A percentile compares a stretch with the other conserved stretches of the same genome.
Conservation (phyloP, 192 early-diverging fungal species). For the Rhizophagus clarus region DNA sequence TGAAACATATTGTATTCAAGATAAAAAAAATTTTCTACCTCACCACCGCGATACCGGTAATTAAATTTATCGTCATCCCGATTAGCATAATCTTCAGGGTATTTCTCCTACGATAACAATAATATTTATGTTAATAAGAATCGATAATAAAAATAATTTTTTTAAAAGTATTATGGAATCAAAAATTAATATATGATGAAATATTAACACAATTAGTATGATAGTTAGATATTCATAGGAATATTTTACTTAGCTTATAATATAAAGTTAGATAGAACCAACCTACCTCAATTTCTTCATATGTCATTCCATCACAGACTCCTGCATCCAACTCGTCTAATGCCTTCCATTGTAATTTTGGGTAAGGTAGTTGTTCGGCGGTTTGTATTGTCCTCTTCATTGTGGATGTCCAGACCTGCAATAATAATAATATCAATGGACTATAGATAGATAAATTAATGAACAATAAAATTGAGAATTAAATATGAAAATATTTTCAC, state of each 20-base stretch:
- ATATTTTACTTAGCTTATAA: too few species aligned
- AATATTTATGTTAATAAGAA: too few species aligned
- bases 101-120: conserved; percentile 53
- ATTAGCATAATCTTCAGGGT: conserved; percentile 92
- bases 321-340: conserved; percentile 98
- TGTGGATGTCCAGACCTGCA: conserved; percentile 93
- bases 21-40: conserved; percentile 35
- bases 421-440: not conserved
- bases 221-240: too few species aligned
- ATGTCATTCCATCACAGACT: conserved; percentile 97
- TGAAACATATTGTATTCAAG: not conserved
- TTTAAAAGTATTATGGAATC: not conserved
- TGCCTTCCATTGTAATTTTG: conserved; percentile 95
- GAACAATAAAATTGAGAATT: not conserved
- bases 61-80: conserved; percentile 97
- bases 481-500: conserved; percentile 18
- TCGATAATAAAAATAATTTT: not conserved
- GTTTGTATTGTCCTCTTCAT: conserved; percentile 93
- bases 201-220: too few species aligned
- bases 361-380: conserved; percentile 73
- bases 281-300: conserved; percentile 92
- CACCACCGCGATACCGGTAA: conserved; percentile 81
- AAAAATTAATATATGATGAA: not conserved
- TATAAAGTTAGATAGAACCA: not conserved
- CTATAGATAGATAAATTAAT: not conserved